Base-by-base conservation (phyloP, 345 rosid species). In the Populus euphratica region DNA sequence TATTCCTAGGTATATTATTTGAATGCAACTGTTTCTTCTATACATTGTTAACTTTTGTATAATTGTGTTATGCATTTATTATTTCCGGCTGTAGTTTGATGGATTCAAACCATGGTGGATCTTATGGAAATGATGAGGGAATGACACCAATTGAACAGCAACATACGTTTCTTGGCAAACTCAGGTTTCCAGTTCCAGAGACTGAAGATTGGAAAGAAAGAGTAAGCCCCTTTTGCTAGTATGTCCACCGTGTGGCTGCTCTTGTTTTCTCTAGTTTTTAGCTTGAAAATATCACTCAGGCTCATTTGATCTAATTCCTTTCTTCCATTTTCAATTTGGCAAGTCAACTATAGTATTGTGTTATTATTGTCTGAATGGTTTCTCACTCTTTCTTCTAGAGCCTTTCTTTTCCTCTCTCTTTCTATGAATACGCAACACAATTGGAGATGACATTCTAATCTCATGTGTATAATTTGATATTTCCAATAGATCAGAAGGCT, bases 181-280 rank as follows among this genome's bases (percentile, higher is more conserved):
- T 96, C 81, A 86, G 33, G 11, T 96, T 92, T 86, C 98, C 99
- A 6, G 81, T 95, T 81, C 94, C 87, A 18, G 84, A 56, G 68
- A 86, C 94, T 61, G 98, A 93, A 88, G 98, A 97, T 77, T 96
- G 99, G 99, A 89, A 82, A 83, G 99, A 96, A 81, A 93, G 92
- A 92, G 99, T 92, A 47, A 47, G 52, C 52, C 52, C 52, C 52
- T 47, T 33, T 47, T 14, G 52, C 18, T 47, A 47, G 52, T 14
- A 47, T 47, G 17, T 47, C 52, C 17, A 47, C 17, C 52, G 14
- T 16, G 17, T 47, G 6, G 52, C 17, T 1, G 12, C 52, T 14
- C 52, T 47, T 47, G 52, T 47, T 47, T 12, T 47, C 17, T 47
- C 52, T 47, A 47, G 52, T 47, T 47, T 47, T 47, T 31, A 67